Conservation (phyloP, 2,329 filamentous ascomycete genomes). For the Sordariomycetes sp. region DNA sequence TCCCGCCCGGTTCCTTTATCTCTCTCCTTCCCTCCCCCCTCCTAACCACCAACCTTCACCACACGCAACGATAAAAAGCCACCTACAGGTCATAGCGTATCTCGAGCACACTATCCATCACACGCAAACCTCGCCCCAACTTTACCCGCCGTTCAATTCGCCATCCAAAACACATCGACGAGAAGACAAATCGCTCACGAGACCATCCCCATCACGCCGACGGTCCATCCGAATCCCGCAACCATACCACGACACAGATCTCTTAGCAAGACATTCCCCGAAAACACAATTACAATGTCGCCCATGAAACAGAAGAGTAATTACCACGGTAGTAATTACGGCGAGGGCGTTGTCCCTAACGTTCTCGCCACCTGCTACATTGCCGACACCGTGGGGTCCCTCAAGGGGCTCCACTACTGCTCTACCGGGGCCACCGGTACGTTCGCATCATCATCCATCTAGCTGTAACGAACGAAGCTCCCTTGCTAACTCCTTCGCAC, state of each 20-base stretch:
- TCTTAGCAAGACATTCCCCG: neutral
- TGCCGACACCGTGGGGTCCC: slow-evolving; percentile 57
- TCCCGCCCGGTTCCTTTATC: neutral
- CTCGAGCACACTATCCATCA: neutral
- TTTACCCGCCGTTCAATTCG: neutral
- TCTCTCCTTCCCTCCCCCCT: neutral
- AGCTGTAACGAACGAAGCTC: neutral
- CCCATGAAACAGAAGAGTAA: slow-evolving; percentile 58
- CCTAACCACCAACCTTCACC: neutral
- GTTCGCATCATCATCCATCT: slow-evolving; percentile 12
- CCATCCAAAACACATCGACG: neutral
- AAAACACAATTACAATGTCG: slow-evolving; percentile 33
- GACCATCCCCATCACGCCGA: neutral
- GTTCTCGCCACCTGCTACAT: slow-evolving; percentile 88
- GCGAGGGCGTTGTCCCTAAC: slow-evolving; percentile 54
- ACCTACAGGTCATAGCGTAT: neutral
- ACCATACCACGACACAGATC: neutral
- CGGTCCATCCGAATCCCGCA: neutral
- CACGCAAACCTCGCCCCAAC: neutral
- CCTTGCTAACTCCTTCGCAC: slow-evolving; percentile 11
- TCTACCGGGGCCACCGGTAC: slow-evolving; percentile 75
- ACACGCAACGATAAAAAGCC: neutral
- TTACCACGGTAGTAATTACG: slow-evolving; percentile 66
- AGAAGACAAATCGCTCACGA: neutral
- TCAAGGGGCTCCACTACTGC: slow-evolving; percentile 88